Base-by-base conservation (phyloP, 345 rosid genomes). In the Bruguiera parviflora region DNA sequence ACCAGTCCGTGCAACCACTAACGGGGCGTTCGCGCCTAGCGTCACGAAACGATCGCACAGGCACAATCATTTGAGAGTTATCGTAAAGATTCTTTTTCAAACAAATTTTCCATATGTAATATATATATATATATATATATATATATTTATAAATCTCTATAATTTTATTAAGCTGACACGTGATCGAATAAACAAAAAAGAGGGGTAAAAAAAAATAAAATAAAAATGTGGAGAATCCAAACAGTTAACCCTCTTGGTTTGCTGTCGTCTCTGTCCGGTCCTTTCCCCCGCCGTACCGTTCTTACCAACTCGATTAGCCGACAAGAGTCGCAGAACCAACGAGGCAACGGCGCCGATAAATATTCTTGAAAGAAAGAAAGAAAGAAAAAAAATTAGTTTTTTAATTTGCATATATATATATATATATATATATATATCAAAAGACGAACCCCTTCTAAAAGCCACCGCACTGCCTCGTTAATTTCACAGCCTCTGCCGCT, bases 251-350 rank as follows among this genome's bases (percentile, higher is more conserved):
- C 65, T n/a, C 21, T 21, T 51, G 27, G 3, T 13, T 43, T 13
- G 18, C 7, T 58, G 18, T 8, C 53, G 65, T 8, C 46, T 15
- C 74, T 22, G 37, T 31, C 29, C 59, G 27, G 27, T 25, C 1
- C 28, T 9, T 62, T 35, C 28, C 24, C 1, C 71, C 27, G 6
- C 60, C 61, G 59, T 56, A 27, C 74, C 79, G 79, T 70, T 66
- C 76, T 70, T 71, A 67, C 73, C 61, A 66, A 70, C 74, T 63
- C 58, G 58, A 66, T 73, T 71, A 69, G 62, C 78, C 80, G 84
- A 81, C 78, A 75, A 67, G 63, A 60, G 59, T 75, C 71, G 51
- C 79, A 74, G 59, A 65, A 68, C 71, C 67, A 69, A 59, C 6
- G 49, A 55, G 65, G 57, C 53, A 65, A 46, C 66, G 76, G 74